Conservation (phyloP, 2,329 filamentous ascomycete genomes). For the Pseudogymnoascus sp. region DNA sequence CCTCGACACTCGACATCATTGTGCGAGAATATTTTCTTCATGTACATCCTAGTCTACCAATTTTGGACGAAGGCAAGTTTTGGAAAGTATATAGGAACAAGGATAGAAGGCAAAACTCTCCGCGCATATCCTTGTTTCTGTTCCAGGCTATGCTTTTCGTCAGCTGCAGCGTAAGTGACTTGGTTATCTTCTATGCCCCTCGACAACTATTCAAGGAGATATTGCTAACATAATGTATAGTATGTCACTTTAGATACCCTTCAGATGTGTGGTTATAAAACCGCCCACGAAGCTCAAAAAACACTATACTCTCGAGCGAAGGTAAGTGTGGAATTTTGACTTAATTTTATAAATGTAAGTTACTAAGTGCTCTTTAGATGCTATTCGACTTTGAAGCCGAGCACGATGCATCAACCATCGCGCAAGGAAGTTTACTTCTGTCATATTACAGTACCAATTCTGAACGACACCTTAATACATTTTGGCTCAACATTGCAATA, state of each 20-base stretch:
- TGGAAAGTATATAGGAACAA: background rate
- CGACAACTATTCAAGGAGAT: background rate
- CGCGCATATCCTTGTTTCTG: background rate
- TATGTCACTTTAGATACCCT: background rate
- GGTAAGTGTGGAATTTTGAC: background rate
- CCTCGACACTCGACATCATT: background rate
- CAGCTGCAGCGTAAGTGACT: background rate
- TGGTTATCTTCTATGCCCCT: background rate
- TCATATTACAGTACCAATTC: slow-evolving; percentile 12
- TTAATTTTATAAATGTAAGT: background rate
- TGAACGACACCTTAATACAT: slow-evolving; percentile 1
- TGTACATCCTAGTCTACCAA: background rate
- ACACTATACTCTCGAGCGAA: background rate
- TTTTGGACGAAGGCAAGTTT: background rate
- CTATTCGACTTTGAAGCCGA: background rate
- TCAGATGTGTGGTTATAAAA: background rate
- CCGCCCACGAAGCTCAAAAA: background rate
- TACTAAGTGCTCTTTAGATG: background rate
- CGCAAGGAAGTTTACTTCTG: slow-evolving; percentile 10
- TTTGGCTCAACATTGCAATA: background rate
- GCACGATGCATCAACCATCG: background rate
- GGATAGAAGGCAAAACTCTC: background rate
- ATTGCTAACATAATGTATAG: background rate
- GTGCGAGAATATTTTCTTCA: background rate
- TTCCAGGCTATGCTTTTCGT: background rate